Base-by-base conservation (phyloP, 805 yeast species). In the Huiozyma naganishii region DNA sequence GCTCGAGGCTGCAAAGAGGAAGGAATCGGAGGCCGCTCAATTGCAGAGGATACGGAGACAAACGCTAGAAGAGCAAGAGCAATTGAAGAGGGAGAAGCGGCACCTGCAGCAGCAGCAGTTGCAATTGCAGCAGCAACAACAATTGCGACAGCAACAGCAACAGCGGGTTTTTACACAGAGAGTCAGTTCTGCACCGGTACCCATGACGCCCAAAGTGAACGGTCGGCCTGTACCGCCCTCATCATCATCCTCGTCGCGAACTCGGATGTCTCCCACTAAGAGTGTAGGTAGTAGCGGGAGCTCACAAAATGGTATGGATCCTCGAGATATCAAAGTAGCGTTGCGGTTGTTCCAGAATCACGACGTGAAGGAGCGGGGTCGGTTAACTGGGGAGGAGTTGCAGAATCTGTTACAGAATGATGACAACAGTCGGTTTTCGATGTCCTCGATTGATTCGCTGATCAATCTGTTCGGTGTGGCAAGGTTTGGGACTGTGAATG, bases 381-480 rank as follows among this genome's bases (percentile, higher is more conserved):
- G 66, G 42, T 35, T 63, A 32, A 59, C 65, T 2, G 59, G 60
- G 1, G 62, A 56, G 40, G 67, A 63, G 36, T 44, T 63, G 27
- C 63, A 61, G 38, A 60, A 62, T 40, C 45, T 62, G 6, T 42
- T 63, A 36, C 67, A 62, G 39, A 63, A 63, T 45, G 67, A 63
- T 40, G 67, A 63, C 39, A 55, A 47, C 27, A 47, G 61, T 0
- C 56, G 58, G 36, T 63, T 63, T 36, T 57, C 61, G 45, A 52
- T 54, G 5, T 58, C 65, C n/a, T 49, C 66, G 6, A 54, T 62
- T n/a, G 66, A 61, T 39, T 52, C 67, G 1, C 49, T 63, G 37
- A 58, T 63, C 37, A 59, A 61, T 43, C 37, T 62, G 12, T 63
- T 63, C 42, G 67, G 67, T 12, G 65, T 61, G 8, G 48, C 65